Conservation (phyloP, 352 stramenopile genomes). For the Globisporangium carolinianum region DNA sequence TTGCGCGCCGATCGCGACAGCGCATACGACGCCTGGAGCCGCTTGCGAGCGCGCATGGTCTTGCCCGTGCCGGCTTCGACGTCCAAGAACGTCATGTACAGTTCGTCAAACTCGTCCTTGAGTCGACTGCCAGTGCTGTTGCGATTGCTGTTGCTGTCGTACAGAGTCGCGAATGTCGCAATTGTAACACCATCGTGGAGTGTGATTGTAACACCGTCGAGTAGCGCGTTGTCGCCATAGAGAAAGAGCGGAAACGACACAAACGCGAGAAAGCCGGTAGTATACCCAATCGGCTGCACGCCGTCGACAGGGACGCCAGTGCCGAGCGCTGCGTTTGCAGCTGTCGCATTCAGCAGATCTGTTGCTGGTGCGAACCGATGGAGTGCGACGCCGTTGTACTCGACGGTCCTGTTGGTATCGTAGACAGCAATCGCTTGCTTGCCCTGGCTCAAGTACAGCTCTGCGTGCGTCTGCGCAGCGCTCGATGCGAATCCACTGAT, state of each 20-base stretch:
- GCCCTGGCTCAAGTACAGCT: slow-evolving; percentile 10
- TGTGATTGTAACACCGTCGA: slow-evolving; percentile 46
- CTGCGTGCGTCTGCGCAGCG: not conserved
- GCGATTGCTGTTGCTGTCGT: slow-evolving; percentile 16
- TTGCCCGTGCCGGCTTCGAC: slow-evolving; percentile 59
- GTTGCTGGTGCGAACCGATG: slow-evolving; percentile 20
- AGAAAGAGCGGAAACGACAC: slow-evolving; percentile 67
- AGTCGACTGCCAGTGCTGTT: too few relatives aligned
- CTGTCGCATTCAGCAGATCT: slow-evolving; percentile 24
- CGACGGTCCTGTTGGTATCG: not conserved
- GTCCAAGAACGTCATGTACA: slow-evolving; percentile 57
- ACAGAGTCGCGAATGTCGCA: slow-evolving; percentile 24
- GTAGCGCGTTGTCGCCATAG: slow-evolving; percentile 43
- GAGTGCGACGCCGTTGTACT: slow-evolving; percentile 9
- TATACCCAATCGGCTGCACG: slow-evolving; percentile 58
- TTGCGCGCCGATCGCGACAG: slow-evolving; percentile 33
- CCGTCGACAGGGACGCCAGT: slow-evolving; percentile 54
- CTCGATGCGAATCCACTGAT: slow-evolving; percentile 10
- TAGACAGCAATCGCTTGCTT: slow-evolving; percentile 15
- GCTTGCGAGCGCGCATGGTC: slow-evolving; percentile 62
- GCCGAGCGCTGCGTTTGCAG: slow-evolving; percentile 26
- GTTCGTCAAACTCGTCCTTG: not conserved
- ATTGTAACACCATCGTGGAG: slow-evolving; percentile 28
- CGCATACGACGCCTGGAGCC: slow-evolving; percentile 49
- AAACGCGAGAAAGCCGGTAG: slow-evolving; percentile 60